Evolutionary conservation across 768 basidiomycete genomes (phyloP).

Genomic region (Calvatia gigantea): DNA sequence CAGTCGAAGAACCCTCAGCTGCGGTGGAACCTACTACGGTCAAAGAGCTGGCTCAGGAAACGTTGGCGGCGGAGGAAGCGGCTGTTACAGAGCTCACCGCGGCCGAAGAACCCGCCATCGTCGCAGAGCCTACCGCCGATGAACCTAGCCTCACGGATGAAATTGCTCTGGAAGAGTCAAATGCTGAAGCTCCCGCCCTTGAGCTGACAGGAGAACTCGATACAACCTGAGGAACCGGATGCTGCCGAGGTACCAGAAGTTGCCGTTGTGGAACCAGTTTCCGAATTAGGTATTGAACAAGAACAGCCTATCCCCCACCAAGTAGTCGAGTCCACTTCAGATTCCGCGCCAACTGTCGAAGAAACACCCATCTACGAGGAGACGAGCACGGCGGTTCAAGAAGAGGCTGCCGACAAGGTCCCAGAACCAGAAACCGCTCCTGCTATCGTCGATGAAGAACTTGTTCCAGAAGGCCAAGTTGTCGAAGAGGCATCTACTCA

Average conservation of each 20-base stretch:
- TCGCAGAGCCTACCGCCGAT: not conserved
- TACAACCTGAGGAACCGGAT: not conserved
- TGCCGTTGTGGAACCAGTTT: not conserved
- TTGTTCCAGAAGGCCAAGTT: not conserved
- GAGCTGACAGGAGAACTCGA: not conserved
- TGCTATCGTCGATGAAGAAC: not conserved
- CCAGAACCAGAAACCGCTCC: not conserved
- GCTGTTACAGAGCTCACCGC: not conserved
- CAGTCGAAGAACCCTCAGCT: not conserved
- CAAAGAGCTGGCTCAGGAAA: slow-evolving; percentile 6
- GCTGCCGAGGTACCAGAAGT: not conserved
- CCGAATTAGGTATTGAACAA: not conserved
- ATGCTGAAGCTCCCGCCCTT: not conserved
- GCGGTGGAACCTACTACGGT: not conserved
- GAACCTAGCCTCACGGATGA: no score
- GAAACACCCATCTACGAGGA: no score
- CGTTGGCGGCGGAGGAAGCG: not conserved
- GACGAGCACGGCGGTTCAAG: not conserved
- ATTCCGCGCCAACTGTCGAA: no score
- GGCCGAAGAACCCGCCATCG: not conserved
- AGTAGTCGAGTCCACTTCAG: no score
- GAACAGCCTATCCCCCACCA: not conserved
- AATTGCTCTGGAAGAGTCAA: no score
- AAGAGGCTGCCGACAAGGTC: not conserved
- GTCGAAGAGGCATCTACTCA: slow-evolving; percentile 10